These are phyloP conservation scores for Fusarium penzigii DNA, from an alignment of 2,329 filamentous ascomycete genomes.

Conservation along the genomic window DNA sequence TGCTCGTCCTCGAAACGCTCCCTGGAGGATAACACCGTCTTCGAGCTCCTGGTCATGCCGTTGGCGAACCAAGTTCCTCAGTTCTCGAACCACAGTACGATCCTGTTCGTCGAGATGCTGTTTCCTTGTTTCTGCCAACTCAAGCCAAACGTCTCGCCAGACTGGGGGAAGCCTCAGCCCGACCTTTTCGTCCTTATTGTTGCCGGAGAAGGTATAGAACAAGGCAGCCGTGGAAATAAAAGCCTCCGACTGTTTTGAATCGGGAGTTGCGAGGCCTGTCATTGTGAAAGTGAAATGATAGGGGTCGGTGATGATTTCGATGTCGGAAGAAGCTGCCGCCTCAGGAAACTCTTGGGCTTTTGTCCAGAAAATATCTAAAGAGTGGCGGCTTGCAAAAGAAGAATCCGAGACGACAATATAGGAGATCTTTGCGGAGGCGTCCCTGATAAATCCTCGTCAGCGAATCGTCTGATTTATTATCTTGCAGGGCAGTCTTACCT, in stretches of 20 bases:
- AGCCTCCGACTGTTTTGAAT: constrained; percentile 79
- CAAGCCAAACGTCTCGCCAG: constrained; percentile 85
- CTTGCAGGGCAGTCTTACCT: constrained; percentile 49
- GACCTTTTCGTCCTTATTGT: constrained; percentile 82
- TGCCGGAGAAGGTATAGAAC: constrained; percentile 78
- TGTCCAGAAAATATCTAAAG: constrained; percentile 75
- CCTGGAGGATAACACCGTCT: constrained; percentile 74
- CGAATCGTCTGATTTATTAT: neutral
- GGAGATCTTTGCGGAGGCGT: constrained; percentile 65
- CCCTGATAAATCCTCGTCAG: constrained; percentile 48
- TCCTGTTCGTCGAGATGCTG: constrained; percentile 69
- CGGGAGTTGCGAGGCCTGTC: constrained; percentile 71
- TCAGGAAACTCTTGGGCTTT: constrained; percentile 63
- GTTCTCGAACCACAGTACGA: constrained; percentile 64
- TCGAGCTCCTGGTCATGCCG: constrained; percentile 69
- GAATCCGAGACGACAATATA: constrained; percentile 73
- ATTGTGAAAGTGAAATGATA: constrained; percentile 70
- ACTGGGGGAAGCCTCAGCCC: constrained; percentile 73
- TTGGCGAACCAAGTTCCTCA: constrained; percentile 70
- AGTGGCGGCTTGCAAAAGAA: constrained; percentile 74
- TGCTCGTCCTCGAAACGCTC: constrained; percentile 69
- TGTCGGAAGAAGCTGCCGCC: constrained; percentile 34
- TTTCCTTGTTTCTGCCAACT: constrained; percentile 73
- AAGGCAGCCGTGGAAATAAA: constrained; percentile 81
- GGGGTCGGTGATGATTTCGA: constrained; percentile 48